Evolutionary conservation across 306 rosid species (phyloP).

Genomic region (Chamaecrista fasciculata): DNA sequence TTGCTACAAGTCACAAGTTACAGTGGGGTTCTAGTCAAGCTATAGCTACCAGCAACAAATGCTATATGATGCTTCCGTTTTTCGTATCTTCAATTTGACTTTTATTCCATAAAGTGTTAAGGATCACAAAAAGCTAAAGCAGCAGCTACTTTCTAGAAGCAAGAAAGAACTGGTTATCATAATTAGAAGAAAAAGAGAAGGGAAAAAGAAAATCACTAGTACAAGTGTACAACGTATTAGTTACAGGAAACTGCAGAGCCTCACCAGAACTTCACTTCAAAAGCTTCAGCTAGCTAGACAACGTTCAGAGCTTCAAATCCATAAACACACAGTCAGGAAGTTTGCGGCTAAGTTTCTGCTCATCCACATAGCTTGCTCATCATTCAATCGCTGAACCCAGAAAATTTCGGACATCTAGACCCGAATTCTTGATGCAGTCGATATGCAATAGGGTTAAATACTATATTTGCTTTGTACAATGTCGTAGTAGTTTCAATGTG

Average conservation of each 20-base stretch:
- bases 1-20: too few species aligned
- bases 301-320: background rate
- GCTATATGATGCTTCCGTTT: background rate
- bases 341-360: background rate
- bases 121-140: background rate
- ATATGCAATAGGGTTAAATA: background rate
- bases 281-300: background rate
- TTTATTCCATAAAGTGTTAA: background rate
- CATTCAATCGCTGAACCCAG: background rate
- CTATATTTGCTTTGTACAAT: background rate
- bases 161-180: background rate
- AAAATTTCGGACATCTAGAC: background rate
- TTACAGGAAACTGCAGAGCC: background rate
- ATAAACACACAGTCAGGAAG: background rate
- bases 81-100: background rate
- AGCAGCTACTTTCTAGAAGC: background rate
- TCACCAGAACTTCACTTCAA: background rate
- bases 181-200: background rate
- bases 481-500: background rate
- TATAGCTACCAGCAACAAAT: background rate
- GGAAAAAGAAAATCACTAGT: too few species aligned
- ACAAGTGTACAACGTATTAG: background rate
- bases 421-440: conserved; percentile 3
- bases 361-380: background rate
- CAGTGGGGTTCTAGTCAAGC: background rate